Evolutionary conservation across 306 rosid genomes (phyloP), one percentile per base, ranked within the genome.

Genomic region (Aeschynomene evenia): DNA sequence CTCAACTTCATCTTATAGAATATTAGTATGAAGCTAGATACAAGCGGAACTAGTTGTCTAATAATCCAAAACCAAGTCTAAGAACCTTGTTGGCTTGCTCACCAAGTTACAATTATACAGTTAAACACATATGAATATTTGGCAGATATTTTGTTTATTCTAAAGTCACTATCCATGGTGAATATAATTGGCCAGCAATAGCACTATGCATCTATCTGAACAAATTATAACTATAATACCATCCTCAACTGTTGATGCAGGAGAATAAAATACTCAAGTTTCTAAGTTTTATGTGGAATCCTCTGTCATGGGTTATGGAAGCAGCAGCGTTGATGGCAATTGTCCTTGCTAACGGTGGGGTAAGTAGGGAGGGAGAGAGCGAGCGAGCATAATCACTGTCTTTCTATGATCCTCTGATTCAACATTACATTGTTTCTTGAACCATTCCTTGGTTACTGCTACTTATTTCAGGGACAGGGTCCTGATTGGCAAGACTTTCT

Each of bases 261-360:
- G 97, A 91, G 81, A 88, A 86, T 81, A 91, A 91, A 81, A 36
- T 91, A 13, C 61, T 91, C 78, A 91, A 88, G 61, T 91, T 91
- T 72, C 85, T 91, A 45, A 50, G 95, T 59, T 91, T 91, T 66
- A 91, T 91, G 95, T 91, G 97, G 97, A 91, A 91, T 68, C 97
- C 97, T 59, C 75, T 91, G 73, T 91, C 97, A 73, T 91, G 97
- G 97, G 97, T 91, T 75, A 91, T 88, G 97, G 97, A 91, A 86
- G 97, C 97, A 63, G 97, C 97, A 46, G 97, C 97, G 43, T 14
- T 91, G 45, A 91, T 91, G 95, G 97, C 97, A 7, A 89, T 91
- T 62, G 79, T 43, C 82, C 95, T 91, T 54, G 97, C 97, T 63
- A 91, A 91, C 57, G 97, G 97, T 0, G 97, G 97, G 62, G 97